Percentiles rank a stretch among this genome's conserved stretches.
Conservation (phyloP, 2,329 filamentous ascomycete species). For the Blastomyces gilchristii region DNA sequence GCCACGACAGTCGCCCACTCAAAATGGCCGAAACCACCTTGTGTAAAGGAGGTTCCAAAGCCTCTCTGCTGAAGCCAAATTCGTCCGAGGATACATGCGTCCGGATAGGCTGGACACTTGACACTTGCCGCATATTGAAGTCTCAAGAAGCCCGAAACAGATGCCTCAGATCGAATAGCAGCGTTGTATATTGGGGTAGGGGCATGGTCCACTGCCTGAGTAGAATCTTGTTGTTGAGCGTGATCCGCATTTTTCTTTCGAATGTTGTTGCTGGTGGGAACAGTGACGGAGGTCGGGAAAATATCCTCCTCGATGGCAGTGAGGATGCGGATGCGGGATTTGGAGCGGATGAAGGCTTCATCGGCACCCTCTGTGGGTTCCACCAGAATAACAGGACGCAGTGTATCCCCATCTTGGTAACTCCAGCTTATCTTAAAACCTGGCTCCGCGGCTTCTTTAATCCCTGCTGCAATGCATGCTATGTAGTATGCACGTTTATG, state of each 20-base stretch:
- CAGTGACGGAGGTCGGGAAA: slow-evolving; percentile 62
- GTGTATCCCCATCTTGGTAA: slow-evolving; percentile 58
- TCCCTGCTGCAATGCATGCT: slow-evolving; percentile 62
- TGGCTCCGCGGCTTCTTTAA: slow-evolving; percentile 49
- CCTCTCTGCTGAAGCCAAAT: slow-evolving; percentile 86
- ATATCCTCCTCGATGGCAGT: slow-evolving; percentile 58
- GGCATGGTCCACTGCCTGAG: slow-evolving; percentile 7
- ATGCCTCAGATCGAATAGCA: slow-evolving; percentile 66
- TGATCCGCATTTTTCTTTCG: slow-evolving; percentile 41
- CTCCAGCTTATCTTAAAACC: slow-evolving; percentile 53
- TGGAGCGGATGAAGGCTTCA: slow-evolving; percentile 32
- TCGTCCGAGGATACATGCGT: slow-evolving; percentile 76
- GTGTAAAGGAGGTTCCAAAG: slow-evolving; percentile 56
- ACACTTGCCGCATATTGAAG: slow-evolving; percentile 60
- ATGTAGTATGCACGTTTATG: slow-evolving; percentile 90
- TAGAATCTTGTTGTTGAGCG: slow-evolving; percentile 32
- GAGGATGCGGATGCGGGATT: slow-evolving; percentile 62
- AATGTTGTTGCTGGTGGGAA: slow-evolving; percentile 59
- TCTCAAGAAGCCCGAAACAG: slow-evolving; percentile 64
- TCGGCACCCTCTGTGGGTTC: slow-evolving; percentile 25
- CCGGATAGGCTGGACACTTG: slow-evolving; percentile 61
- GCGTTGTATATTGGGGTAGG: slow-evolving; percentile 84
- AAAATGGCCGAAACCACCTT: slow-evolving; percentile 83
- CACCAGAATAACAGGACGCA: slow-evolving; percentile 59
- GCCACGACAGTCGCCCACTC: slow-evolving; percentile 81